Percentiles rank a stretch among this genome's conserved stretches.
These are phyloP conservation scores for Oidiodendron maius DNA, from an alignment of 495 filamentous ascomycete genomes.

Conservation along the genomic window DNA sequence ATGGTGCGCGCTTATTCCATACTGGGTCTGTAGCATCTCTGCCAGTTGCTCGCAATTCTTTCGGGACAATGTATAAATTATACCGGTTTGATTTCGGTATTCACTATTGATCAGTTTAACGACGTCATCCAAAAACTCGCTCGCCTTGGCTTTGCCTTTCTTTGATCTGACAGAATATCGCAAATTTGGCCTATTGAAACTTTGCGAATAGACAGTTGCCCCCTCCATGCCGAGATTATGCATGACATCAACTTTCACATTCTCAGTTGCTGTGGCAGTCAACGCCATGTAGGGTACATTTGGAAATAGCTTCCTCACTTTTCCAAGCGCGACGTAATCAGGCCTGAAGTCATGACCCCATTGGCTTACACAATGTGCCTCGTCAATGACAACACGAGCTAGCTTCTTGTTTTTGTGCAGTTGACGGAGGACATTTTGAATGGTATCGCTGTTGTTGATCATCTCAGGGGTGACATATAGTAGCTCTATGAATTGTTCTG, in stretches of 20 bases:
- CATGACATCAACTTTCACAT: slow-evolving; percentile 85
- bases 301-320: slow-evolving; percentile 59
- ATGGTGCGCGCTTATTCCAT: slow-evolving; percentile 67
- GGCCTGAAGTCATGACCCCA: slow-evolving; percentile 99
- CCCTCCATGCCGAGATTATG: slow-evolving; percentile 74
- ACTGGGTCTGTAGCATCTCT: slow-evolving; percentile 48
- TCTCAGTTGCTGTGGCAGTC: slow-evolving; percentile 90
- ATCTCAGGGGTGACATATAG: slow-evolving; percentile 97
- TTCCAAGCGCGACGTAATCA: slow-evolving; percentile 84
- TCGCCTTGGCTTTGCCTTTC: slow-evolving; percentile 47
- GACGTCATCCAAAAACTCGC: slow-evolving; percentile 56
- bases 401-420: slow-evolving; percentile 63
- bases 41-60: slow-evolving; percentile 78
- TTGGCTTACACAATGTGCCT: slow-evolving; percentile 97
- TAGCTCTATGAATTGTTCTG: slow-evolving; percentile 68
- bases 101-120: slow-evolving; percentile 61
- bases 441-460: slow-evolving; percentile 68
- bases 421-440: slow-evolving; percentile 53
- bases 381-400: slow-evolving; percentile 91
- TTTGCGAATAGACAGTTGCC: slow-evolving; percentile 76
- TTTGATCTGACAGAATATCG: slow-evolving; percentile 68
- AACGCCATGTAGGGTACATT: slow-evolving; percentile 87
- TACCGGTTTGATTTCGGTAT: slow-evolving; percentile 72
- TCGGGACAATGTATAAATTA: slow-evolving; percentile 89
- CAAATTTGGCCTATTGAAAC: slow-evolving; percentile 91